A percentile compares a stretch with the other conserved stretches of the same genome.
These are phyloP conservation scores for Zygoascus ofunaensis DNA, from an alignment of 805 yeast genomes.

Conservation along the genomic window DNA sequence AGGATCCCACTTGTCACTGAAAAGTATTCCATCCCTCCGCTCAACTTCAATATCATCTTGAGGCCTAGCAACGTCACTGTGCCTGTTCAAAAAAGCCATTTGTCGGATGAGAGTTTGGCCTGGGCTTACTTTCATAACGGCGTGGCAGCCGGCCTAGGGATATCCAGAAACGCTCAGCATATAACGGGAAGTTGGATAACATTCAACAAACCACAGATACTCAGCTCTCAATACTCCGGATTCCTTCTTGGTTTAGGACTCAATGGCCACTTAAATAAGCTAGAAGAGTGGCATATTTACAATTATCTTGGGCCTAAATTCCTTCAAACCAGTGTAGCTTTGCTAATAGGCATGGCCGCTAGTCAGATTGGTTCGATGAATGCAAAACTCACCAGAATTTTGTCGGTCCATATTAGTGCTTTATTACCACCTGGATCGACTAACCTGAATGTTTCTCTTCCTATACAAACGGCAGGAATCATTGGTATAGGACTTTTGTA, in stretches of 20 bases:
- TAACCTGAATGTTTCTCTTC: constrained; percentile 71
- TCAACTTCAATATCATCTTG: constrained; percentile 59
- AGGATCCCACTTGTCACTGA: constrained; percentile 77
- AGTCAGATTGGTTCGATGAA: constrained; percentile 78
- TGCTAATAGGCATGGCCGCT: constrained; percentile 87
- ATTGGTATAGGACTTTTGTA: constrained; percentile 85
- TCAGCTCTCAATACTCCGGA: constrained; percentile 87
- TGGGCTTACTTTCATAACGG: constrained; percentile 96
- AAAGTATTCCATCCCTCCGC: constrained; percentile 65
- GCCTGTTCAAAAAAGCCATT: constrained; percentile 43
- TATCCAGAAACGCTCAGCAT: constrained; percentile 58
- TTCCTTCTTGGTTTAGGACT: constrained; percentile 86
- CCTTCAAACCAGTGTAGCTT: constrained; percentile 73
- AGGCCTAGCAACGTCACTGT: constrained; percentile 61
- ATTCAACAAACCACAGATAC: constrained; percentile 65
- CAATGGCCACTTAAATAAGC: constrained; percentile 70
- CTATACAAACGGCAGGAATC: constrained; percentile 86
- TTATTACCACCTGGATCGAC: constrained; percentile 84
- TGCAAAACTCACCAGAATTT: constrained; percentile 74
- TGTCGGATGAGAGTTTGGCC: constrained; percentile 42
- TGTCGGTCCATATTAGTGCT: constrained; percentile 89
- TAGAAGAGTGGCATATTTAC: constrained; percentile 96
- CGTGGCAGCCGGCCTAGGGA: constrained; percentile 73
- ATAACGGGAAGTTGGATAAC: constrained; percentile 87
- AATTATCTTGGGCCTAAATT: constrained; percentile 88